These are phyloP conservation scores for Leccinum aurantiacum DNA, from an alignment of 768 basidiomycete species.

Conservation along the genomic window DNA sequence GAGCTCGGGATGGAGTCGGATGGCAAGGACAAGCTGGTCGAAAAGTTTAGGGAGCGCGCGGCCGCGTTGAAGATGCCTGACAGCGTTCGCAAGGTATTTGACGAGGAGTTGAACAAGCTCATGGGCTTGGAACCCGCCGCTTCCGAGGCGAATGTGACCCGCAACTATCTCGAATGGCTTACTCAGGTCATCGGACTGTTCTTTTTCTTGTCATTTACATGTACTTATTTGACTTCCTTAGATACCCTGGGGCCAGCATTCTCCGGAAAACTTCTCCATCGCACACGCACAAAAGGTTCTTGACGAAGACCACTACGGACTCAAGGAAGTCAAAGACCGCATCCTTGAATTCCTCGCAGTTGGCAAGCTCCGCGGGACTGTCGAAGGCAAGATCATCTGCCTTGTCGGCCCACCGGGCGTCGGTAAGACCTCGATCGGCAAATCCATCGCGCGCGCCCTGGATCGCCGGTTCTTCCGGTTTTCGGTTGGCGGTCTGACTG, in stretches of 20 bases:
- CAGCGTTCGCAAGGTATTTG: conserved; percentile 87
- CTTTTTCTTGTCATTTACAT: neutral
- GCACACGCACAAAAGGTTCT: conserved; percentile 76
- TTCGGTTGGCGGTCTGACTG: conserved; percentile 93
- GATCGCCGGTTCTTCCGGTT: conserved; percentile 94
- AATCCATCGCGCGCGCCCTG: conserved; percentile 89
- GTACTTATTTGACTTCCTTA: conserved; percentile 29
- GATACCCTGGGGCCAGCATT: conserved; percentile 97
- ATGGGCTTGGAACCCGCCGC: conserved; percentile 87
- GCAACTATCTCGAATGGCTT: conserved; percentile 93
- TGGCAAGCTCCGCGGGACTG: conserved; percentile 90
- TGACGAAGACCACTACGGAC: conserved; percentile 94
- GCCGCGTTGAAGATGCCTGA: conserved; percentile 85
- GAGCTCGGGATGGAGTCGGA: conserved; percentile 94
- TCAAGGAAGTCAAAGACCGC: conserved; percentile 89
- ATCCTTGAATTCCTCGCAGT: conserved; percentile 96
- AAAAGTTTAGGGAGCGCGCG: conserved; percentile 89
- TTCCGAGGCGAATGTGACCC: conserved; percentile 89
- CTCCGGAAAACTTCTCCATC: conserved; percentile 90
- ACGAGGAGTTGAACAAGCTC: conserved; percentile 92
- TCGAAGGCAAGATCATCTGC: conserved; percentile 97
- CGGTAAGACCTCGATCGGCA: conserved; percentile 95
- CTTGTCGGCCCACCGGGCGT: conserved; percentile 97
- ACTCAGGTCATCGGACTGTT: conserved; percentile 55
- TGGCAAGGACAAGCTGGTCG: conserved; percentile 91